Percentiles rank a stretch among this genome's conserved stretches.
phyloP scores from a whole-genome alignment of 352 stramenopile species.

The Phytopythium montanum region DNA sequence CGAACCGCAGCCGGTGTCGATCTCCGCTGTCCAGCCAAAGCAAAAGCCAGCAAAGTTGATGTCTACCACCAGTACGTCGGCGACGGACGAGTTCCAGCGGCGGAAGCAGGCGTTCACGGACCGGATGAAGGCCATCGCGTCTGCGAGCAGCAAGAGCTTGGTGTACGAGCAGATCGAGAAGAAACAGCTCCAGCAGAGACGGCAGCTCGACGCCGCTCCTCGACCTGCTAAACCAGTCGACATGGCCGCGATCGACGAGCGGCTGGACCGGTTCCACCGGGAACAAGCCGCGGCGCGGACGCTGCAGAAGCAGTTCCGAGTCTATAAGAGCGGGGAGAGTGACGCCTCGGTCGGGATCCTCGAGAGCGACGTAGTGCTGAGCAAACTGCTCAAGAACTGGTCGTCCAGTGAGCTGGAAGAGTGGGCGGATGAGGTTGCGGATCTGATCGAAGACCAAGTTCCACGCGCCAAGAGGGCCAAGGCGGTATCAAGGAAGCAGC shows the following conservation, averaged over 20 bases:
- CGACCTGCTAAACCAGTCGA: background rate
- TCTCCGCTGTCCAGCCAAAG: background rate
- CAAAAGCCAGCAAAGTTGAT: background rate
- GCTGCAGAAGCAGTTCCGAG: constrained; percentile 35
- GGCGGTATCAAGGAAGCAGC: constrained; percentile 41
- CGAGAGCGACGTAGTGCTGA: constrained; percentile 30
- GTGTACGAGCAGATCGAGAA: constrained; percentile 73
- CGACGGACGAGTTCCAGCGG: constrained; percentile 57
- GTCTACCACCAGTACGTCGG: constrained; percentile 4
- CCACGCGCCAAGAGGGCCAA: constrained; percentile 21
- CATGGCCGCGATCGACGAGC: background rate
- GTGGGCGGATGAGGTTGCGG: constrained; percentile 27
- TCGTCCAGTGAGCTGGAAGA: constrained; percentile 32
- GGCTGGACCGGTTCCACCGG: background rate
- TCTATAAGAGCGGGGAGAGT: constrained; percentile 20
- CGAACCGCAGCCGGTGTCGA: background rate
- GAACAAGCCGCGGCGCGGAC: constrained; percentile 16
- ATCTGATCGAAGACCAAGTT: constrained; percentile 35
- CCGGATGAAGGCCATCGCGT: constrained; percentile 71
- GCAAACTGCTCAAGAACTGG: constrained; percentile 37
- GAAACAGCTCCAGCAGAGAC: constrained; percentile 26
- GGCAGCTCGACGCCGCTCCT: constrained; percentile 1
- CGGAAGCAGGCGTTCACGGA: constrained; percentile 70
- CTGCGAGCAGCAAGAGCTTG: constrained; percentile 56
- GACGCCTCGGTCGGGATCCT: constrained; percentile 22